These are phyloP conservation scores for Penicillium bialowiezense DNA, from an alignment of 495 filamentous ascomycete genomes.

Conservation along the genomic window DNA sequence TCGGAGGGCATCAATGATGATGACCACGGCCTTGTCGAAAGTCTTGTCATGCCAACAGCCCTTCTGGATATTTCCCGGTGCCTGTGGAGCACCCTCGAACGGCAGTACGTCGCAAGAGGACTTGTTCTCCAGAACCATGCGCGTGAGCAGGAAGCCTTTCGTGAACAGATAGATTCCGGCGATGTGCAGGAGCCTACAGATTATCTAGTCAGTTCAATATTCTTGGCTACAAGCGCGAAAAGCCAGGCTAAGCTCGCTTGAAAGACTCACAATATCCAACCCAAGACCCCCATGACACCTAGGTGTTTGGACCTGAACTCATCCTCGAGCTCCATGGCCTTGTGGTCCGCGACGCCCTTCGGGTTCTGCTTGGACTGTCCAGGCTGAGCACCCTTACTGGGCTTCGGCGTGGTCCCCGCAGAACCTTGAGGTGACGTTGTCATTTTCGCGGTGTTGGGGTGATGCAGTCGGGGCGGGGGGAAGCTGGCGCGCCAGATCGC, in stretches of 20 bases:
- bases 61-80: conserved; percentile 35
- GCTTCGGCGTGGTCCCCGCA: background rate
- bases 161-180: conserved; percentile 89
- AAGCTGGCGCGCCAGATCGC: conserved; percentile 4
- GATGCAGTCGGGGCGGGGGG: background rate
- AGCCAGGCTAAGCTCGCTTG: background rate
- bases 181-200: conserved; percentile 64
- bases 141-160: conserved; percentile 92
- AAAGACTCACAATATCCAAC: conserved; percentile 44
- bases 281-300: conserved; percentile 39
- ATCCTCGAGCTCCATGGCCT: conserved; percentile 26
- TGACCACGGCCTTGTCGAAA: conserved; percentile 86
- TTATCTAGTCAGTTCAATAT: conserved; percentile 6
- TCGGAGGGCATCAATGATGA: conserved; percentile 89
- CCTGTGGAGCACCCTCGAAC: conserved; percentile 41
- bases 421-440: conserved; percentile 2
- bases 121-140: conserved; percentile 83
- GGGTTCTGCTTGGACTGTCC: conserved; percentile 18
- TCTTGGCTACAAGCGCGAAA: background rate
- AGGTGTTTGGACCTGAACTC: conserved; percentile 44
- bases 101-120: conserved; percentile 78
- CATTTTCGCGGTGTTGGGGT: conserved; percentile 2
- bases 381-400: conserved; percentile 2
- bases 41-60: conserved; percentile 96
- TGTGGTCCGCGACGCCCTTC: conserved; percentile 19